Evolutionary conservation across 441 rosid genomes (phyloP).

Genomic region (Adansonia grandidieri): DNA sequence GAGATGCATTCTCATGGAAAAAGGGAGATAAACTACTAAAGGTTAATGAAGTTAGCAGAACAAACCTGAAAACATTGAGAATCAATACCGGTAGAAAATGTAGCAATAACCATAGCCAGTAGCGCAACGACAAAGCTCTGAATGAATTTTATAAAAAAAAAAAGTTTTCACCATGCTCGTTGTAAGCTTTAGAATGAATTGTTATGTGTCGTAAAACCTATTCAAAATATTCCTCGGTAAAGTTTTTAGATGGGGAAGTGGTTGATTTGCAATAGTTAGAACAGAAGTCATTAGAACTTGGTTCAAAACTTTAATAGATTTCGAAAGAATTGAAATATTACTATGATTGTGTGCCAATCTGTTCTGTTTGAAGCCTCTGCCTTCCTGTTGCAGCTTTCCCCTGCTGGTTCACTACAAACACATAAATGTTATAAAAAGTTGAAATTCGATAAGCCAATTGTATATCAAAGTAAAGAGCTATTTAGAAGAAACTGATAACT

Average conservation of each 20-base stretch:
- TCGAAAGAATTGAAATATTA: constrained; percentile 39
- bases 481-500: neutral
- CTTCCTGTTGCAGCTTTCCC: constrained; percentile 80
- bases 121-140: constrained; percentile 92
- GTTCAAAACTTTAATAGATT: constrained; percentile 10
- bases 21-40: constrained; percentile 2
- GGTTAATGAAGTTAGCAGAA: constrained; percentile 4
- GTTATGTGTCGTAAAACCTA: neutral
- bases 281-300: neutral
- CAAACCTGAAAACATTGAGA: constrained; percentile 94
- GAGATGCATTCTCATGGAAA: constrained; percentile 17
- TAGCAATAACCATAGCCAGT: constrained; percentile 86
- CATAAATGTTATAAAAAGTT: constrained; percentile 22
- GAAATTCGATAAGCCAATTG: neutral
- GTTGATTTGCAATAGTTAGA: neutral
- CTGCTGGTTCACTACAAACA: constrained; percentile 85
- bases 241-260: too few relatives aligned
- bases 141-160: constrained; percentile 13
- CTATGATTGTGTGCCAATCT: constrained; percentile 97
- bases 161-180: neutral
- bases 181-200: neutral
- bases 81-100: constrained; percentile 95
- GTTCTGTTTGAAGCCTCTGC: constrained; percentile 83
- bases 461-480: neutral
- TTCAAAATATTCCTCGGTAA: neutral